Evolutionary conservation across 1,284 basidiomycete species (phyloP).

Genomic region (Trichosporon ovoides): DNA sequence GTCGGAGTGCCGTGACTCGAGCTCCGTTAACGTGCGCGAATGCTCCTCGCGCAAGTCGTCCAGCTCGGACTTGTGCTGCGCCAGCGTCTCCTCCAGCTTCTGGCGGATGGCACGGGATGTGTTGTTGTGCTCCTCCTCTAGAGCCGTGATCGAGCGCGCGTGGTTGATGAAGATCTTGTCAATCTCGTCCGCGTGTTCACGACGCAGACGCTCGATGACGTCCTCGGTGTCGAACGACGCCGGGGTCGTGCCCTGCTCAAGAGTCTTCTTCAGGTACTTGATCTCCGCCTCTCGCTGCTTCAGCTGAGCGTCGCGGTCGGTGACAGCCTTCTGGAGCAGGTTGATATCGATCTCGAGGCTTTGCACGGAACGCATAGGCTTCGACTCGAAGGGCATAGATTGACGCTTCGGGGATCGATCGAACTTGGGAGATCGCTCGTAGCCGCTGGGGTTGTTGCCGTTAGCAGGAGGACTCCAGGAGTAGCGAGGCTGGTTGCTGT

Average conservation of each 20-base stretch:
- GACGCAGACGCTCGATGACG: conserved; percentile 21
- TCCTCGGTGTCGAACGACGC: conserved; percentile 17
- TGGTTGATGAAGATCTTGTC: conserved; percentile 18
- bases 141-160: conserved; percentile 13
- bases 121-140: conserved; percentile 20
- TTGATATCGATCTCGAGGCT: conserved; percentile 89
- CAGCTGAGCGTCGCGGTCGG: conserved; percentile 69
- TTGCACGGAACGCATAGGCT: conserved; percentile 58
- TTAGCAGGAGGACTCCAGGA: conserved; percentile 30
- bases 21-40: conserved; percentile 13
- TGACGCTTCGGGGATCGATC: conserved; percentile 34
- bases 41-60: conserved; percentile 23
- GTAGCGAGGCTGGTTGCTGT: conserved; percentile 35
- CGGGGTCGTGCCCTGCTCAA: conserved; percentile 21
- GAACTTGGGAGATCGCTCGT: conserved; percentile 19
- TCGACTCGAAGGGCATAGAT: conserved; percentile 28
- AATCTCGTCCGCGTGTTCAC: conserved; percentile 33
- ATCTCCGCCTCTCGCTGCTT: conserved; percentile 84
- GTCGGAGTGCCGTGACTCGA: conserved; percentile 17
- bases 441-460: conserved; percentile 19
- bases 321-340: conserved; percentile 76
- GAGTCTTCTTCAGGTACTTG: conserved; percentile 61
- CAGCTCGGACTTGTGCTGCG: conserved; percentile 17
- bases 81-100: conserved; percentile 12
- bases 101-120: conserved; percentile 11